These are phyloP conservation scores for Helenozyma baotianmanensis DNA, from an alignment of 805 yeast species.

Conservation along the genomic window DNA sequence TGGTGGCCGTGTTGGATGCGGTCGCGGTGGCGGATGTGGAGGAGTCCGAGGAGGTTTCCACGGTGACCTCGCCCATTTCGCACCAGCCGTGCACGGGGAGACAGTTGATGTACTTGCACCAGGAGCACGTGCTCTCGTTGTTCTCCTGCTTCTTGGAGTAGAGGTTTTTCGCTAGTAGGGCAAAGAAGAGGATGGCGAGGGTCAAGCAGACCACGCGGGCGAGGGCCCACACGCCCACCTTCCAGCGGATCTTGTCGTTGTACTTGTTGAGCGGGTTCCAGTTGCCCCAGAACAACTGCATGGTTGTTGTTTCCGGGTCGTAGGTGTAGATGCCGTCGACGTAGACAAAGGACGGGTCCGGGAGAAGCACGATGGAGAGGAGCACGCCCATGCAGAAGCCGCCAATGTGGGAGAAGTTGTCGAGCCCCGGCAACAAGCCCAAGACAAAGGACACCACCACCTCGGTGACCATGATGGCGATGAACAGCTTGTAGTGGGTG, in stretches of 20 bases:
- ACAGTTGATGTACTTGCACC: slow-evolving; percentile 75
- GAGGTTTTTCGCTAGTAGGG: slow-evolving; percentile 45
- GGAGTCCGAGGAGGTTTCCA: slow-evolving; percentile 12
- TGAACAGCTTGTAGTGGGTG: slow-evolving; percentile 41
- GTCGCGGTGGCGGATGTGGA: slow-evolving; percentile 2
- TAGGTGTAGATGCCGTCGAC: slow-evolving; percentile 36
- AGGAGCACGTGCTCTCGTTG: slow-evolving; percentile 45
- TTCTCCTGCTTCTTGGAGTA: slow-evolving; percentile 22
- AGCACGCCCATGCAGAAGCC: slow-evolving; percentile 63
- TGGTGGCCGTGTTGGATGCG: too few relatives aligned
- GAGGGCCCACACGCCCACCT: slow-evolving; percentile 50
- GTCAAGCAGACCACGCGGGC: slow-evolving; percentile 43
- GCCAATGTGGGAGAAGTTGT: slow-evolving; percentile 72
- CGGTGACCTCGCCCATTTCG: slow-evolving; percentile 40
- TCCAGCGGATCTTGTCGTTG: slow-evolving; percentile 28
- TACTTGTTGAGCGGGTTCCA: slow-evolving; percentile 38
- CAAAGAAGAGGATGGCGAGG: slow-evolving; percentile 48
- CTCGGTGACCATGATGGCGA: slow-evolving; percentile 50
- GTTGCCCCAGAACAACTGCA: slow-evolving; percentile 29
- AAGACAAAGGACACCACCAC: slow-evolving; percentile 55
- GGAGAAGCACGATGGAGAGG: slow-evolving; percentile 44
- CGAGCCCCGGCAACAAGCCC: slow-evolving; percentile 69
- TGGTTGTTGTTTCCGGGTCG: slow-evolving; percentile 23
- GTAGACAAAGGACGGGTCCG: slow-evolving; percentile 52
- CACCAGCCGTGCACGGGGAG: slow-evolving; percentile 72